A percentile compares a stretch with the other conserved stretches of the same genome.
Conservation (phyloP, 1,284 basidiomycete genomes). For the Heterobasidion irregulare region DNA sequence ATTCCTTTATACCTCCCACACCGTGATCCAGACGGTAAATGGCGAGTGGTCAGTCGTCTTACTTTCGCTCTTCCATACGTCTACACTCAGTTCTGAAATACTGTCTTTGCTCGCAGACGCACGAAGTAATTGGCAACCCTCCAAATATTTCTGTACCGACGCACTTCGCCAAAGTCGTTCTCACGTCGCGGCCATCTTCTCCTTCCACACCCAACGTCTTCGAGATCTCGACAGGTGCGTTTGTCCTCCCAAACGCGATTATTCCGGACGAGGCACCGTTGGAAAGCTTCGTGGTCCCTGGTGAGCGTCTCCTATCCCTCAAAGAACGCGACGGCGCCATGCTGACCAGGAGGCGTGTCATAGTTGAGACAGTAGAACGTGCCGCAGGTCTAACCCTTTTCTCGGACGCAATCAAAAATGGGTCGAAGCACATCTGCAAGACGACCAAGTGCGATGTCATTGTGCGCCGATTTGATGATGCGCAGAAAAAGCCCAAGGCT, state of each 20-base stretch:
- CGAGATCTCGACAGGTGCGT: conserved; percentile 85
- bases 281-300: conserved; percentile 73
- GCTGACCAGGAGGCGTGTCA: conserved; percentile 2
- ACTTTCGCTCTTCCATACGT: not conserved
- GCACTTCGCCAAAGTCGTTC: conserved; percentile 96
- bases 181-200: conserved; percentile 71
- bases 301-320: conserved; percentile 33
- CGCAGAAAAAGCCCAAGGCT: conserved; percentile 57
- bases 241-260: conserved; percentile 85
- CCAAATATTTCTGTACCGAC: conserved; percentile 92
- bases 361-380: conserved; percentile 87
- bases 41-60: conserved; percentile 70
- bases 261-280: conserved; percentile 83
- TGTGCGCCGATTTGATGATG: conserved; percentile 83
- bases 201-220: conserved; percentile 61
- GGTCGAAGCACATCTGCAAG: conserved; percentile 85
- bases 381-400: conserved; percentile 88
- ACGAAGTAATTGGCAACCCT: conserved; percentile 92
- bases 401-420: conserved; percentile 73
- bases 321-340: not conserved
- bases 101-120: conserved; percentile 38
- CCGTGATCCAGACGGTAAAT: conserved; percentile 83
- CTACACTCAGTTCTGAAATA: no score
- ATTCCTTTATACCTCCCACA: conserved; percentile 94
- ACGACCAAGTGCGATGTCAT: conserved; percentile 80